phyloP scores from a whole-genome alignment of 352 stramenopile species.

The Phytopythium delawarense region DNA sequence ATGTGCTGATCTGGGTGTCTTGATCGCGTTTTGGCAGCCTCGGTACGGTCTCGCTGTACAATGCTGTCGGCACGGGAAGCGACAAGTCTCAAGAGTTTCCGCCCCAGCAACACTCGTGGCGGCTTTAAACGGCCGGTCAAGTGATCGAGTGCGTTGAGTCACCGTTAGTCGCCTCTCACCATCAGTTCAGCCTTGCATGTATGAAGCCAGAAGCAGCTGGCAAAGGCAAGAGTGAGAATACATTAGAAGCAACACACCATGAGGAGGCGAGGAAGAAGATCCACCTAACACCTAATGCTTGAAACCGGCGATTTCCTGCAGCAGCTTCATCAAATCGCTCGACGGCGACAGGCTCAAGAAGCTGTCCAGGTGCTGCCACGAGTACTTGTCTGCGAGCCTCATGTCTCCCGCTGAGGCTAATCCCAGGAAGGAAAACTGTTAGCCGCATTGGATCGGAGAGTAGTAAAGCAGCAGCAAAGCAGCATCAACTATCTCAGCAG shows the following conservation, averaged over 20 bases:
- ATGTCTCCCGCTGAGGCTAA: conserved; percentile 34
- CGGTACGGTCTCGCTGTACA: conserved; percentile 5
- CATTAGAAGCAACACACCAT: conserved; percentile 10
- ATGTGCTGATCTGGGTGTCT: not conserved
- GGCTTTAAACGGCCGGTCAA: not conserved
- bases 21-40: not conserved
- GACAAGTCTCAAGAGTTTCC: not conserved
- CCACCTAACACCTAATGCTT: conserved; percentile 22
- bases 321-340: conserved; percentile 41
- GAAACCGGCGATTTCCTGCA: conserved; percentile 66
- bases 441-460: not conserved
- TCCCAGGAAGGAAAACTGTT: not conserved
- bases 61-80: not conserved
- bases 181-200: not conserved
- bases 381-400: conserved; percentile 63
- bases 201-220: not conserved
- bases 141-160: not conserved
- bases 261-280: not conserved
- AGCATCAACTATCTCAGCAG: not conserved
- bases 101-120: not conserved
- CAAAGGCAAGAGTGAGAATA: conserved; percentile 4
- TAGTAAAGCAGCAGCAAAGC: not conserved
- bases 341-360: conserved; percentile 43
- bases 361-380: conserved; percentile 77
- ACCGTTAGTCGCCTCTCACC: not conserved